Base-by-base conservation (phyloP, 495 filamentous ascomycete genomes). In the Neurospora intermedia region DNA sequence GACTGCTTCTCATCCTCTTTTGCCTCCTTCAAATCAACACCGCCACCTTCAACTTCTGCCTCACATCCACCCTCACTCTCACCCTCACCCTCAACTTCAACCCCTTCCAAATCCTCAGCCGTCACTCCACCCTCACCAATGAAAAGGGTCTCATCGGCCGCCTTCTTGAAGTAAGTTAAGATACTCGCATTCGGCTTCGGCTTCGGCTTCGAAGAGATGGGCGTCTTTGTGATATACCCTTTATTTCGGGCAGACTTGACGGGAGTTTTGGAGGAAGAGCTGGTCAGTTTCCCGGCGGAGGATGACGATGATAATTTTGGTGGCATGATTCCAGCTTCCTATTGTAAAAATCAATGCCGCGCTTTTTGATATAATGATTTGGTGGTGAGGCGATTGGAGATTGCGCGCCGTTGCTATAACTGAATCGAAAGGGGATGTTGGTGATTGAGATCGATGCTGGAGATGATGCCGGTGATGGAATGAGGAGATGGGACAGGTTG, bases 141-240 rank as follows among this genome's bases (percentile, higher is more conserved):
- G 72, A 82, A 82, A 3, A 82, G 74, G 42, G 66, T 66, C 39
- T 82, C 78, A 23, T 84, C 78, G 70, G 91, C 88, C 0, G 88
- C 84, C 80, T 93, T 96, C 82, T 93, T 90, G 82, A 96, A 96
- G 80, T 94, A 96, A 73, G 82, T 91, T 73, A 94, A 79, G 69
- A 97, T 96, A 75, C 90, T 97, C 13, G 83, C 84, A 80, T 96
- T 96, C 7, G 86, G 74, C 43, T 75, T 74, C 13, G 77, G 46
- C 35, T 79, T 83, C 59, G 75, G 74, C 71, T 80, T 80, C 6
- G 74, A 69, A n/a, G 70, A 66, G 54, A 18, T 66, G 3, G 54
- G 54, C 15, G 40, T 45, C 41, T 71, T 46, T 31, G 69, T 46
- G 23, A 41, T 31, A 23, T 41, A 71, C 41, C 40, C 69, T 23